Base-by-base conservation (phyloP, 2,329 filamentous ascomycete species). In the Lomentospora prolificans region DNA sequence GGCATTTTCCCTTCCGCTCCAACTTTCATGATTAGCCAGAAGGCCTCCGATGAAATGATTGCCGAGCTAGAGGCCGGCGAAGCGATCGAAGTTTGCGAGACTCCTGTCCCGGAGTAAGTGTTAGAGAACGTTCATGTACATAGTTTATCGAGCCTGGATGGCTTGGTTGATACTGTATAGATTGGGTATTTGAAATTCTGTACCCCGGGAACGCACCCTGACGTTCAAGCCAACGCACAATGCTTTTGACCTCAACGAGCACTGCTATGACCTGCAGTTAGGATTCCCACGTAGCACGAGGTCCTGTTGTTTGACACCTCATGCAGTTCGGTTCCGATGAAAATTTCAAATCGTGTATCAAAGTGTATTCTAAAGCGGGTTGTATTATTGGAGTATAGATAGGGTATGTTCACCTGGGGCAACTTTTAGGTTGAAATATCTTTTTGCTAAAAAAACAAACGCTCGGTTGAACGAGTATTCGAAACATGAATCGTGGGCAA, bases 21-120 rank as follows among this genome's bases (percentile, higher is more conserved):
- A 3, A 78, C 75, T 0, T 82, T 79, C 61, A 81, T 83, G 72
- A 69, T 81, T 17, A 75, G 73, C 25, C 80, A 84, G 69, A 85
- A 84, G 72, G 81, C 81, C 1, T 77, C 78, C 3, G 81, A 83
- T 65, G 75, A 74, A 4, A 83, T 85, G 59, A 48, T 48, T 51
- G 44, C 53, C 5, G 53, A 55, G 46, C 10, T 55, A 12, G 53
- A 55, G 22, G 53, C 53, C 6, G 53, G 46, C 8, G 53, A 55
- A 33, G 53, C 53, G 10, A 19, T 55, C 10, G 53, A 36, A 10
- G 53, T 55, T n/a, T 55, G 53, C 53, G 46, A n/a, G 30, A 46
- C 22, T 4, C 28, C 30, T 1, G 17, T 55, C 14, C 28, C 30
- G 8, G 25, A 48, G 46, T 50, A 28, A 50, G 17, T 6, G 12